These are phyloP conservation scores for Euphorbia lathyris DNA, from an alignment of 345 rosid genomes.

Conservation along the genomic window DNA sequence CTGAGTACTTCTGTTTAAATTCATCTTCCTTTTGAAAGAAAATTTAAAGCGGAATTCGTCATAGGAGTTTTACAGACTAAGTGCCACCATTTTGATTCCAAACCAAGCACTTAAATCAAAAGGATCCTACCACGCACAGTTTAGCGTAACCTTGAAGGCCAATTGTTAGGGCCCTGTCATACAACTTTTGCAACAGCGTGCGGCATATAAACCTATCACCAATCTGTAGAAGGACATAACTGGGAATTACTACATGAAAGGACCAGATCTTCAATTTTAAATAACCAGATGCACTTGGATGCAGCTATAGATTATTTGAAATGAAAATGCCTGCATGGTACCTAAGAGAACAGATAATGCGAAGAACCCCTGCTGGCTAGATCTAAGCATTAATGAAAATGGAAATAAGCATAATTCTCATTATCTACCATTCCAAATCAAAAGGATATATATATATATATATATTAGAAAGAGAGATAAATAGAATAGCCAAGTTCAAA, in stretches of 20 bases:
- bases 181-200: slow-evolving; percentile 60
- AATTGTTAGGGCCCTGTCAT: slow-evolving; percentile 77
- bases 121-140: slow-evolving; percentile 50
- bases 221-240: slow-evolving; percentile 46
- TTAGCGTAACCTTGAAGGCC: slow-evolving; percentile 94
- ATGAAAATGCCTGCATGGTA: not conserved
- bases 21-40: not conserved
- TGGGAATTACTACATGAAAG: not conserved
- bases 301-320: not conserved
- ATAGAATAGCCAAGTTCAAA: not conserved
- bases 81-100: not conserved
- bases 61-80: not conserved
- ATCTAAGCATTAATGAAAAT: not conserved
- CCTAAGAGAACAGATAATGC: not conserved
- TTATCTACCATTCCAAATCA: not conserved
- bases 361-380: not conserved
- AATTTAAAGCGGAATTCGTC: not conserved
- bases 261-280: not conserved
- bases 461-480: not conserved
- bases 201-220: slow-evolving; percentile 83
- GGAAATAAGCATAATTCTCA: not conserved
- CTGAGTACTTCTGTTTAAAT: not conserved
- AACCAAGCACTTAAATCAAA: slow-evolving; percentile 11
- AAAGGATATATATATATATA: too few relatives aligned
- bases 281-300: not conserved